Percentiles rank a stretch among this genome's conserved stretches.
Evolutionary conservation across 768 basidiomycete species (phyloP).

Genomic region (Trametes maxima): DNA sequence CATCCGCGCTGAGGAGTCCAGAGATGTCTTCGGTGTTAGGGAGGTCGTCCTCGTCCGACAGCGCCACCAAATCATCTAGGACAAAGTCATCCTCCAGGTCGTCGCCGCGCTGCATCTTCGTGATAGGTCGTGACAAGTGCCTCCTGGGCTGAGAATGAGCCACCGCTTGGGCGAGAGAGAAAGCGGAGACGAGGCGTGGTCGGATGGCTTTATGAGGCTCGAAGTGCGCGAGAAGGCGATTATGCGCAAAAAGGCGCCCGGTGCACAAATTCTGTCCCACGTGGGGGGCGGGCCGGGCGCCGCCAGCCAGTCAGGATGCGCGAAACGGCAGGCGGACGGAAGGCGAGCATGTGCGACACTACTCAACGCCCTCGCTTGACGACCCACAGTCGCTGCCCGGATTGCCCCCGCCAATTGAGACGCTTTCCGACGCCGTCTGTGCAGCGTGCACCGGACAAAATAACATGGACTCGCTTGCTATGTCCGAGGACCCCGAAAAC

Average conservation of each 20-base stretch:
- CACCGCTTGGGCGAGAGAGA: constrained; percentile 8
- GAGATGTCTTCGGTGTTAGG: constrained; percentile 40
- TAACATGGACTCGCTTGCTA: background rate
- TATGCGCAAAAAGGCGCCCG: constrained; percentile 2
- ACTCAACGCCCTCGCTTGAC: constrained; percentile 1
- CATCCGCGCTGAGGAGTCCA: constrained; percentile 49
- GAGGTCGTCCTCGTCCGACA: constrained; percentile 59
- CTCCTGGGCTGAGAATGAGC: constrained; percentile 5
- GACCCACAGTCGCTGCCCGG: background rate
- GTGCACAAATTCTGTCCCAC: constrained; percentile 9
- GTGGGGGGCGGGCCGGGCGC: constrained; percentile 1
- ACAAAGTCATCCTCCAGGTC: constrained; percentile 86
- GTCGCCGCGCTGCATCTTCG: constrained; percentile 55
- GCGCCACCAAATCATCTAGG: constrained; percentile 65
- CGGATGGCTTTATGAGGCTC: background rate
- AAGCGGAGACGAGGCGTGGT: background rate
- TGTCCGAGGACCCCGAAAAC: constrained; percentile 12
- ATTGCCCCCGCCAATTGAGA: too few species aligned
- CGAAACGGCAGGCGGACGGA: background rate
- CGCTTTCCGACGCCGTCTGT: background rate
- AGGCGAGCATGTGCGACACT: background rate
- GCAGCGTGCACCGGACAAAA: background rate
- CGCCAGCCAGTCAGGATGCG: background rate
- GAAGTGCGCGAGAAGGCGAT: constrained; percentile 9
- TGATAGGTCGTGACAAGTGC: background rate